phyloP scores from a whole-genome alignment of 352 stramenopile species.

The Globisporangium mamillatum region DNA sequence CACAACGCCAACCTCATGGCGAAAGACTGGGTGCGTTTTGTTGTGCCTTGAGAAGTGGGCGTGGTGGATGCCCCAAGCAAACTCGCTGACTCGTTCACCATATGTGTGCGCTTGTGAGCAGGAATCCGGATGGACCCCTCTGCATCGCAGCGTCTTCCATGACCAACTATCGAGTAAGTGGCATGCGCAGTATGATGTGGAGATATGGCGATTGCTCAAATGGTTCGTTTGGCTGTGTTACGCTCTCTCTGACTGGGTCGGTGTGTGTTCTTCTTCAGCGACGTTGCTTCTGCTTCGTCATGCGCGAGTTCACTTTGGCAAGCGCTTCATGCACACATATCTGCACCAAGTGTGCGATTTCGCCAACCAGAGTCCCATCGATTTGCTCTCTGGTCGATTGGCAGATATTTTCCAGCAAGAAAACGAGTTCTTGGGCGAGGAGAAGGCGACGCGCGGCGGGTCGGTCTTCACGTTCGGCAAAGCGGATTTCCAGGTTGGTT shows the following conservation, averaged over 20 bases:
- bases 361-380: conserved; percentile 57
- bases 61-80: background rate
- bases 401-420: conserved; percentile 16
- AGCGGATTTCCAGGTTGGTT: conserved; percentile 72
- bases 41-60: background rate
- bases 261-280: conserved; percentile 26
- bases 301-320: conserved; percentile 44
- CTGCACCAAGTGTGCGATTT: conserved; percentile 51
- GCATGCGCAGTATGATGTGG: conserved; percentile 11
- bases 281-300: conserved; percentile 70
- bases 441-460: conserved; percentile 25
- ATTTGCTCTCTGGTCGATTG: conserved; percentile 42
- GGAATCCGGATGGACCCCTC: conserved; percentile 80
- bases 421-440: background rate
- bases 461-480: conserved; percentile 82
- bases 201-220: background rate
- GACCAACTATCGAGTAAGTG: conserved; percentile 58
- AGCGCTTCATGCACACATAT: conserved; percentile 48
- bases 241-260: background rate
- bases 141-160: conserved; percentile 74
- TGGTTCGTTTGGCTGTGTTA: background rate
- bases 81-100: conserved; percentile 15
- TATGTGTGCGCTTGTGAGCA: conserved; percentile 21
- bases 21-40: conserved; percentile 55
- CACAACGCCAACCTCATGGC: conserved; percentile 49